Evolutionary conservation across 169 alveolate genomes (phyloP).

Genomic region (Plasmodium berghei): DNA sequence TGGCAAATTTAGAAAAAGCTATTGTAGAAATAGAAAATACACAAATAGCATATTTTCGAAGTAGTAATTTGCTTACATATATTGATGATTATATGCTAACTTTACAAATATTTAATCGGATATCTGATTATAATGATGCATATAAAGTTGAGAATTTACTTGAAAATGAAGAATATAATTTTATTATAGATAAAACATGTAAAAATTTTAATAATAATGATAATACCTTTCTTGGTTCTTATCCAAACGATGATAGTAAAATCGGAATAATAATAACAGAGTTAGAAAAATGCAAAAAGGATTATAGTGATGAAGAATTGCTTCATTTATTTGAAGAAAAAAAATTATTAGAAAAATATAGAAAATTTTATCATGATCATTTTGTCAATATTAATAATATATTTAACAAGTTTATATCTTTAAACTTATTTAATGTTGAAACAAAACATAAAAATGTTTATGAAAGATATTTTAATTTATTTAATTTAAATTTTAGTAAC

Average conservation of each 20-base stretch:
- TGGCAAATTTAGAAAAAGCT: constrained; percentile 16
- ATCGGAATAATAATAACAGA: not conserved
- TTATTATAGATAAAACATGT: not conserved
- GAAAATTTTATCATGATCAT: constrained; percentile 46
- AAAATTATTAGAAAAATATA: constrained; percentile 21
- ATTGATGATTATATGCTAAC: constrained; percentile 35
- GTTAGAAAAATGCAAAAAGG: constrained; percentile 19
- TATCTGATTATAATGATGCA: constrained; percentile 16
- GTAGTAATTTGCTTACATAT: constrained; percentile 15
- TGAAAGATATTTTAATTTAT: constrained; percentile 52
- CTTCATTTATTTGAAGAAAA: constrained; percentile 8
- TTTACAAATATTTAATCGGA: constrained; percentile 13
- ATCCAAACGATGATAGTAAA: not conserved
- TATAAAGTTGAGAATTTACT: constrained; percentile 13
- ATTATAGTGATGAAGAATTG: constrained; percentile 21
- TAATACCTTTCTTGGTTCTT: not conserved
- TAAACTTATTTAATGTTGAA: constrained; percentile 17
- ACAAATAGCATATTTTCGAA: constrained; percentile 20
- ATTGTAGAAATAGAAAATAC: constrained; percentile 23
- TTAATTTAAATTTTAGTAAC: constrained; percentile 47
- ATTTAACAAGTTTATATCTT: constrained; percentile 31
- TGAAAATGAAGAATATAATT: not conserved
- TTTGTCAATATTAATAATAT: constrained; percentile 36
- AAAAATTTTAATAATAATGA: no score
- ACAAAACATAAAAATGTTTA: constrained; percentile 12